Evolutionary conservation across 257 asterid genomes (phyloP), one percentile per base, ranked within the genome.

Genomic region (Thymus quinquecostatus): DNA sequence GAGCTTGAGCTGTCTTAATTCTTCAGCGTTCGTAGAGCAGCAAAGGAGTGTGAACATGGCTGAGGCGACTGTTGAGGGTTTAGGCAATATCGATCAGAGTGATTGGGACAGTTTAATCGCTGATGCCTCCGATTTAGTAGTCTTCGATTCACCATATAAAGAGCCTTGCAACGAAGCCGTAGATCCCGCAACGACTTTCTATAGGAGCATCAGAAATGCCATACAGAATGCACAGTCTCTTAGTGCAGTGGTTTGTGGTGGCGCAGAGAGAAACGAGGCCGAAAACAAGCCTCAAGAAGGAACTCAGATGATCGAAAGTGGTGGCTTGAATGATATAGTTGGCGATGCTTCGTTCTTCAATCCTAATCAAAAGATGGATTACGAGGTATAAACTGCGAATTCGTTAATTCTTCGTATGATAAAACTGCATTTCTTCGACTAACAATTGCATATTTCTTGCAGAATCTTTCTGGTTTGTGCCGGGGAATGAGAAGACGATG

Each of bases 401-500:
- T 0, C 41, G 41, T 38, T 7, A 7, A 38, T 38, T 38, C 41
- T 38, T 38, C 4, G 41, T 7, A 38, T 38, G 21, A 21, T 21
- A 21, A 21, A 21, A 21, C 21, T 21, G 41, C 6, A 5, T 38
- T 38, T 38, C 41, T 38, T 38, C 6, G 41, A 38, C 6, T 5
- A 4, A 38, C 7, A 36, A 36, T 36, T 36, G 10, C 50, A 45
- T 48, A 8, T 32, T 72, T 61, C 57, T 48, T 85, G 78, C 62
- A 88, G 95, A 75, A 75, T 74, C 82, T 74, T 58, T 78, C 90
- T 60, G 86, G 91, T 75, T 61, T 84, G 69, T 85, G 86, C 70
- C 99, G 97, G 44, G 96, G 98, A 48, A 70, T 84, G 87, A 86
- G 91, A 77, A 84, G 97, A 66, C 94, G 98, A 4, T 88, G 97